Evolutionary conservation across 2,329 filamentous ascomycete species (phyloP), one percentile per base, ranked within the genome.

Genomic region (Diplodia mutila): DNA sequence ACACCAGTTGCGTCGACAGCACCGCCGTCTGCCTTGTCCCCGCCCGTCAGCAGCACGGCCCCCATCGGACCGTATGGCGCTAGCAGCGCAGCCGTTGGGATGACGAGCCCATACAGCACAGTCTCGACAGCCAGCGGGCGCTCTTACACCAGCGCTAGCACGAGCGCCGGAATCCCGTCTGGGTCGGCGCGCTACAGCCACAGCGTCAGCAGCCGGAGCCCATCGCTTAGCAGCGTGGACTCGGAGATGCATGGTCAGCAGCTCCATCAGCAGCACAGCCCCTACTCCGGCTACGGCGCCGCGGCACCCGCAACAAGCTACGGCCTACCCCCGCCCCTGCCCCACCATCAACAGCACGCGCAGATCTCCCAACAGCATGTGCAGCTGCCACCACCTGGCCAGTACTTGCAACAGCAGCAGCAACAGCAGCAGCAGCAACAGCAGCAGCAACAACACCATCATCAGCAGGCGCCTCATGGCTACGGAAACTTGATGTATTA

Each of bases 201-300:
- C 46, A 67, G 65, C 23, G 46, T 59, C 21, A 59, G 65, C 29
- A 67, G 65, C 34, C 65, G 65, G 27, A 59, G 53, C 16, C 65
- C 65, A n/a, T 67, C 65, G 42, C 21, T 67, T 54, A 59, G 52
- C 42, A 67, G 65, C 46, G 65, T 61, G 7, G 65, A 67, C 32
- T 67, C 65, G n/a, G 65, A 67, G 23, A 59, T 59, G 53, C 65
- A 67, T 27, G 52, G 54, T n/a, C 65, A 61, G 53, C 65, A 59
- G 14, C 65, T 52, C n/a, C 64, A 66, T 11, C 65, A 67, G 16
- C 65, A 67, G 23, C 65, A 67, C 42, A 59, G 46, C 21, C 65
- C 53, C 6, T 55, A 67, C 53, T 61, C 46, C 11, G 65, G 53
- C 53, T 67, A 67, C 23, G 65, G 53, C 23, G 32, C 39, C 46